Evolutionary conservation across 306 rosid genomes (phyloP), one percentile per base, ranked within the genome.

Genomic region (Cicer arietinum): DNA sequence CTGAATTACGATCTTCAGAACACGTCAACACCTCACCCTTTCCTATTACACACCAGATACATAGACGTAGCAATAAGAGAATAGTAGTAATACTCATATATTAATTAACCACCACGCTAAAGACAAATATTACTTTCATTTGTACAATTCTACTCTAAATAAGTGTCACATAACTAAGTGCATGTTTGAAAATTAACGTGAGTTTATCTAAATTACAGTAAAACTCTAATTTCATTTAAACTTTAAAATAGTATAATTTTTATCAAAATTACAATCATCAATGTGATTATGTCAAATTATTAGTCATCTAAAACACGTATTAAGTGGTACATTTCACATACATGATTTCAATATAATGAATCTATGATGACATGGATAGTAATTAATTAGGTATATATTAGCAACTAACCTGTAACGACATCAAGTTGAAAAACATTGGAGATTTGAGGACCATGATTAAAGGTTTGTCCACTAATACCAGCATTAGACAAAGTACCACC

Each of bases 401-500:
- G 35, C 4, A 25, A 52, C 25, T 6, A 52, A 91, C 98, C 98
- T 78, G 98, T 91, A 37, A 94, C 97, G 1, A 94, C 96, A 87
- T 94, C 97, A 10, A 94, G 95, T 78, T 92, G 78, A 51, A 56
- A 71, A 74, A 94, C 92, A 76, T 92, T 94, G 80, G 53, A 77
- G 50, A 92, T 91, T 79, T 94, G 99, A 80, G 99, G 99, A 7
- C 99, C 99, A 43, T 92, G 87, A 77, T 91, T 86, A 84, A 94
- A 94, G 69, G 97, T 88, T 53, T 94, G 99, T 18, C 99, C 97
- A 42, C 99, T 94, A 52, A 94, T 92, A 8, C 97, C 99, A 43
- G 90, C 97, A 69, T 94, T 92, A 42, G 99, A 94, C 1, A 94
- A 93, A 30, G 99, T 92, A 57, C 99, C 99, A 13, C 99, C 99